Base-by-base conservation (phyloP, 495 filamentous ascomycete species). In the Xylaria longipes region DNA sequence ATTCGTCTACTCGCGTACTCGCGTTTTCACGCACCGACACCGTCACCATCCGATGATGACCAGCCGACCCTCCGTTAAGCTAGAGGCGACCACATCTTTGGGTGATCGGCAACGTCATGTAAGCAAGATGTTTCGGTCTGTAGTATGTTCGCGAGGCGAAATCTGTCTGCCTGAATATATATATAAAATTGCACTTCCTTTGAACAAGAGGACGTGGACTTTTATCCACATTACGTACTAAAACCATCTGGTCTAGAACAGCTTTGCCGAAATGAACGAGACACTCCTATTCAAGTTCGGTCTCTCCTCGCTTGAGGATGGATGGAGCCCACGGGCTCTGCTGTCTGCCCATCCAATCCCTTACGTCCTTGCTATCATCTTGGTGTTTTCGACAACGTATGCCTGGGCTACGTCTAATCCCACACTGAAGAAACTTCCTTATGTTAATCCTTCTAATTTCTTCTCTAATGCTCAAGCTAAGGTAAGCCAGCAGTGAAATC, bases 381-480 rank as follows among this genome's bases (percentile, higher is more conserved):
- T 73, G 68, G 37, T 70, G 6, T 43, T 41, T 8, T 41, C 63
- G 8, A 57, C 70, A 29, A 33, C 65, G 9, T 73, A 77, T 58
- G 35, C n/a, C 58, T 71, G 68, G 65, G 22, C 9, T 17, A 68
- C 58, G 5, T 67, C 63, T n/a, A 57, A 58, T 52, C 35, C 60
- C 15, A 67, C 15, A 22, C 39, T 72, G 12, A 74, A 65, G 31
- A 61, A 58, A 15, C 46, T 74, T n/a, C 72, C 75, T 4, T 56
- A 62, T 25, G 48, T 74, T 22, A 76, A 76, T 41, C 68, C 70
- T 45, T 2, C 48, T 1, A 45, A 46, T 0, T 22, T 74, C 15
- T 67, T 74, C 70, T 74, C 70, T 5, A 58, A 62, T 31, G 17
- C 54, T 20, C 29, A 43, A 62, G 67, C 65, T 5, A 74, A 69